Conservation (phyloP, 2,329 filamentous ascomycete species). For the Aspergillus sp. region DNA sequence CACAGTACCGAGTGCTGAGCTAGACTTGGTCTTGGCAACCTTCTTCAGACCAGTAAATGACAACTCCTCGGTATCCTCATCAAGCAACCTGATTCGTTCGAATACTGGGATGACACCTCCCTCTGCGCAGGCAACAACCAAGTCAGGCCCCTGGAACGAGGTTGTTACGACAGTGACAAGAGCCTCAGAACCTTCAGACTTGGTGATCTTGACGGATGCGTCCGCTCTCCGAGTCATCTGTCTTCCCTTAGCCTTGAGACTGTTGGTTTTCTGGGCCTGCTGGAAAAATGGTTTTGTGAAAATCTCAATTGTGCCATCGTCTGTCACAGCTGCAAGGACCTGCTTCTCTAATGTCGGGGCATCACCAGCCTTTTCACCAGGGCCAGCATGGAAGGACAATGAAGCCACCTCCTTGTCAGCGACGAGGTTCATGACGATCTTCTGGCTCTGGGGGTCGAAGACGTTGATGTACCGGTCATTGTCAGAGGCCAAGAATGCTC, state of each 20-base stretch:
- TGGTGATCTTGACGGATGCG: slow-evolving; percentile 40
- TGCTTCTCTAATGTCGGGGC: slow-evolving; percentile 29
- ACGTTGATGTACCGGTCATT: slow-evolving; percentile 48
- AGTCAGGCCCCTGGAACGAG: slow-evolving; percentile 41
- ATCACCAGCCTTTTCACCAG: slow-evolving; percentile 9
- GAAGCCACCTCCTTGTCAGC: slow-evolving; percentile 43
- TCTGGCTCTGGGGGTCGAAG: slow-evolving; percentile 40
- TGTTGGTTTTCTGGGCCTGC: slow-evolving; percentile 26
- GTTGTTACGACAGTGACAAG: slow-evolving; percentile 40
- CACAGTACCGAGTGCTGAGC: slow-evolving; percentile 40
- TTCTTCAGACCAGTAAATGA: slow-evolving; percentile 41
- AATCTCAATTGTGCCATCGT: slow-evolving; percentile 46
- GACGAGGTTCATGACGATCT: slow-evolving; percentile 44
- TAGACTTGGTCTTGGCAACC: slow-evolving; percentile 40
- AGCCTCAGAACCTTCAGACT: slow-evolving; percentile 35
- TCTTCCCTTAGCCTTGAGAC: slow-evolving; percentile 41
- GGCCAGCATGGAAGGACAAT: slow-evolving; percentile 31
- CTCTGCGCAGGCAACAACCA: slow-evolving; percentile 46
- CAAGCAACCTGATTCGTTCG: slow-evolving; percentile 44
- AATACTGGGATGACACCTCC: slow-evolving; percentile 47
- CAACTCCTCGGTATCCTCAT: slow-evolving; percentile 40
- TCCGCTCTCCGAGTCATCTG: slow-evolving; percentile 42
- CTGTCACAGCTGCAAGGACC: slow-evolving; percentile 42
- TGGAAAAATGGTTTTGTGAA: slow-evolving; percentile 46
- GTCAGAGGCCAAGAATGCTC: slow-evolving; percentile 45